These are phyloP conservation scores for Ceratocystis smalleyi DNA, from an alignment of 2,329 filamentous ascomycete species.

Conservation along the genomic window DNA sequence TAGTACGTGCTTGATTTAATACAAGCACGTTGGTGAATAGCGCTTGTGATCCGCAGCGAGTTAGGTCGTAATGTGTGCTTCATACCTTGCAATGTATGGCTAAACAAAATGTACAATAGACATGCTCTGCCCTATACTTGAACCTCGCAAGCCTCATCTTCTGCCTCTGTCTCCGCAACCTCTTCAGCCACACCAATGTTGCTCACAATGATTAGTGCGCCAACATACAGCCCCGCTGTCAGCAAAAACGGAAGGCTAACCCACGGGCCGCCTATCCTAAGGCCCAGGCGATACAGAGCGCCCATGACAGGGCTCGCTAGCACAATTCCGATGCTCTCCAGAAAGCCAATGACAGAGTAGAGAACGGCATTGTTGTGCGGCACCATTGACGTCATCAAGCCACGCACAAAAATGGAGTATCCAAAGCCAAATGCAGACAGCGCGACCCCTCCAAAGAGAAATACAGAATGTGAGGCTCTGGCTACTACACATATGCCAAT, in stretches of 20 bases:
- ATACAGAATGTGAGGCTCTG: slow-evolving; percentile 8
- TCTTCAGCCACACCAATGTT: slow-evolving; percentile 10
- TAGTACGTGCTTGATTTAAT: too few relatives aligned
- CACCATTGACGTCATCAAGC: slow-evolving; percentile 18
- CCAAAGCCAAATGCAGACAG: slow-evolving; percentile 15
- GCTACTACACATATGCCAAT: slow-evolving; percentile 15
- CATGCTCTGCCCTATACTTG: not conserved
- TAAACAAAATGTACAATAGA: not conserved
- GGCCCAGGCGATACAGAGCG: slow-evolving; percentile 16
- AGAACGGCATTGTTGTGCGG: slow-evolving; percentile 17
- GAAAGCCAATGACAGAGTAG: slow-evolving; percentile 18
- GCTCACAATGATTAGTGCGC: slow-evolving; percentile 14
- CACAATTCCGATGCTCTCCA: slow-evolving; percentile 17
- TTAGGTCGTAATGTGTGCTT: too few relatives aligned
- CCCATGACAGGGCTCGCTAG: slow-evolving; percentile 18
- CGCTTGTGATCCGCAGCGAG: too few relatives aligned
- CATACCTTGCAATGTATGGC: too few relatives aligned
- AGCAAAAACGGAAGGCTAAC: slow-evolving; percentile 17
- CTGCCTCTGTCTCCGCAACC: not conserved
- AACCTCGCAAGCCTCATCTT: not conserved
- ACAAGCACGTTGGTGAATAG: too few relatives aligned
- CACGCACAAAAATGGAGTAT: slow-evolving; percentile 17
- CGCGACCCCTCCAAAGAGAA: slow-evolving; percentile 13
- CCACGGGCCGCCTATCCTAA: slow-evolving; percentile 17
- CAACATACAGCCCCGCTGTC: slow-evolving; percentile 14